Conservation (phyloP, 805 yeast genomes). For the Candida piceae region DNA sequence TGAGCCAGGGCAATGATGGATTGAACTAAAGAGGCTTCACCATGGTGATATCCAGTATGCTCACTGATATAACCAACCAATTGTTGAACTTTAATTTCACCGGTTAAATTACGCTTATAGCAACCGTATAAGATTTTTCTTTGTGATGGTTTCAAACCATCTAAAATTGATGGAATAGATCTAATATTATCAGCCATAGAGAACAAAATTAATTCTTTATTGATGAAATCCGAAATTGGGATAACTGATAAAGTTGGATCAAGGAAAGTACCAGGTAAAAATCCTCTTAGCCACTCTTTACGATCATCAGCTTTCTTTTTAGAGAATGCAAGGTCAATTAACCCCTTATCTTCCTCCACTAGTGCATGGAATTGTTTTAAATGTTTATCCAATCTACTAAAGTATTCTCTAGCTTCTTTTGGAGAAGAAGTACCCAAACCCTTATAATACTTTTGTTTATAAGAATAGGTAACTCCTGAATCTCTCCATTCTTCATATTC, state of each 20-base stretch:
- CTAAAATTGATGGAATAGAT: constrained; percentile 90
- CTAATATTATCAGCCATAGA: constrained; percentile 96
- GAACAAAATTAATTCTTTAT: constrained; percentile 89
- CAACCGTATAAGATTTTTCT: constrained; percentile 88
- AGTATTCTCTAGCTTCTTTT: constrained; percentile 82
- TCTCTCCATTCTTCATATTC: constrained; percentile 94
- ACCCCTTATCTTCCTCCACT: constrained; percentile 67
- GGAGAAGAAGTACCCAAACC: constrained; percentile 95
- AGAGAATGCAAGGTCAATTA: constrained; percentile 89
- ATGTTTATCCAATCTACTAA: constrained; percentile 78
- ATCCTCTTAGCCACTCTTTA: constrained; percentile 93
- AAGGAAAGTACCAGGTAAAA: constrained; percentile 84
- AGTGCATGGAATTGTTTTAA: constrained; percentile 79
- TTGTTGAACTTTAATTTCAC: constrained; percentile 85
- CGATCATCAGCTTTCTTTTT: constrained; percentile 95
- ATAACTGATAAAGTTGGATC: constrained; percentile 73
- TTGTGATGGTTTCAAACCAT: constrained; percentile 97
- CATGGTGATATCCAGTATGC: constrained; percentile 92
- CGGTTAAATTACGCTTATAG: constrained; percentile 69
- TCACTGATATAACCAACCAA: constrained; percentile 86
- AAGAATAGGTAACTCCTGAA: constrained; percentile 69
- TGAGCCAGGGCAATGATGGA: constrained; percentile 94
- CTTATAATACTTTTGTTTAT: constrained; percentile 94
- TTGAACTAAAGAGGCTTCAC: constrained; percentile 81
- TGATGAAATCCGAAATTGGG: constrained; percentile 90